Conservation (phyloP, 2,329 filamentous ascomycete species). For the Drechslera avenae region DNA sequence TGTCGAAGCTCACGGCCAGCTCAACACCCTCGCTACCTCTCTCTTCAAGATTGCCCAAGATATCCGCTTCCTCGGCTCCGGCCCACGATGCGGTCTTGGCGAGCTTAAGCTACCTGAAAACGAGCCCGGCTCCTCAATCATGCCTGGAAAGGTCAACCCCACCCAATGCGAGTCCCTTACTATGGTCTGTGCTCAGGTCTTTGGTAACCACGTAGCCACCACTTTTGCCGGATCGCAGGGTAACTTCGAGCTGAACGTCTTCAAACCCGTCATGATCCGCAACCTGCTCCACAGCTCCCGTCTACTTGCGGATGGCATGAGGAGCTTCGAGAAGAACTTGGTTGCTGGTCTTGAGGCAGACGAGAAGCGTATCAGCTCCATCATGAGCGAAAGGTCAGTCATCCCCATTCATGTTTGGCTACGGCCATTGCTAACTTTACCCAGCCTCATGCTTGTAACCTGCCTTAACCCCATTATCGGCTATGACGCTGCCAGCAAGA, state of each 20-base stretch:
- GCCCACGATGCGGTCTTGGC: slow-evolving; percentile 91
- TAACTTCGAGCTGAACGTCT: slow-evolving; percentile 98
- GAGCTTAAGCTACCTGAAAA: slow-evolving; percentile 95
- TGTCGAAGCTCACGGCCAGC: slow-evolving; percentile 88
- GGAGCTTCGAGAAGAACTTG: slow-evolving; percentile 92
- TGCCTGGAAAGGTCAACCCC: slow-evolving; percentile 99
- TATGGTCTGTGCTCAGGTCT: slow-evolving; percentile 97
- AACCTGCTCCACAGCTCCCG: slow-evolving; percentile 93
- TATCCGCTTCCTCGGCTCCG: slow-evolving; percentile 94
- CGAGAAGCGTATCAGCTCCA: slow-evolving; percentile 85
- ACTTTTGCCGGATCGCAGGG: slow-evolving; percentile 96
- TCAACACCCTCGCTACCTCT: slow-evolving; percentile 90
- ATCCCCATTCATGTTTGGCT: background rate
- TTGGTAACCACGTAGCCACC: slow-evolving; percentile 93
- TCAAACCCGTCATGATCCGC: slow-evolving; percentile 95
- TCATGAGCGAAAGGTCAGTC: slow-evolving; percentile 90
- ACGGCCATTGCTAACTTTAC: slow-evolving; percentile 20
- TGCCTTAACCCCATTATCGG: slow-evolving; percentile 57
- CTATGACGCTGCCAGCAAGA: slow-evolving; percentile 44
- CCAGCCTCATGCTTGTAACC: slow-evolving; percentile 94
- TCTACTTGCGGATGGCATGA: slow-evolving; percentile 89
- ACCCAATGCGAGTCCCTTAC: slow-evolving; percentile 98
- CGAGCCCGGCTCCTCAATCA: slow-evolving; percentile 96
- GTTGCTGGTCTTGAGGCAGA: slow-evolving; percentile 88
- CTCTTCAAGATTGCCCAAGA: slow-evolving; percentile 99